A percentile compares a stretch with the other conserved stretches of the same genome.
phyloP scores from a whole-genome alignment of 2,329 filamentous ascomycete species.

The Aspergillus arachidicola region DNA sequence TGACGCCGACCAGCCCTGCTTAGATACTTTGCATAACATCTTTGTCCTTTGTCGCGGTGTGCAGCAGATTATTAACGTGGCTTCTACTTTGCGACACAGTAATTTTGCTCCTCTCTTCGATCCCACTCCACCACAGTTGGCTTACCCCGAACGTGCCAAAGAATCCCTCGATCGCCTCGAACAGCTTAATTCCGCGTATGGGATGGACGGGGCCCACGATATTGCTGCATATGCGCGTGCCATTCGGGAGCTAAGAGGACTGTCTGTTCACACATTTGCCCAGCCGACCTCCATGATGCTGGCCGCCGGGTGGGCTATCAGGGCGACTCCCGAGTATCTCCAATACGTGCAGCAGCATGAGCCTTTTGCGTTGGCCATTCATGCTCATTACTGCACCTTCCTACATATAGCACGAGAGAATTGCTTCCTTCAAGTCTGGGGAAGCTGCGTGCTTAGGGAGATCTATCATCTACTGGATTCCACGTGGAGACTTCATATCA shows the following conservation, averaged over 20 bases:
- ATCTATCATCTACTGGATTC: background rate
- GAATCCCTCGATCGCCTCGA: constrained; percentile 1
- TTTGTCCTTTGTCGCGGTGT: constrained; percentile 13
- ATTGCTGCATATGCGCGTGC: background rate
- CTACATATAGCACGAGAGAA: constrained; percentile 24
- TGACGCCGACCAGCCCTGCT: constrained; percentile 1
- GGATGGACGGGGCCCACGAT: background rate
- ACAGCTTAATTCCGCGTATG: background rate
- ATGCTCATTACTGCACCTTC: constrained; percentile 28
- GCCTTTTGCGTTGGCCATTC: constrained; percentile 24
- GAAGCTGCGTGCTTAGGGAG: constrained; percentile 14
- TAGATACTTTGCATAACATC: constrained; percentile 7
- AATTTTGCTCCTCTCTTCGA: background rate
- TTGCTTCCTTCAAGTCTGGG: constrained; percentile 24
- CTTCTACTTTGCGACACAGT: background rate
- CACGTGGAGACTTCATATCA: background rate
- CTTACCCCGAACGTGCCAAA: background rate
- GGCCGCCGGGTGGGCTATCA: constrained; percentile 25
- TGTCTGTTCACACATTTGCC: background rate
- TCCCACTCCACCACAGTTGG: background rate
- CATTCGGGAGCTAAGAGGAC: background rate
- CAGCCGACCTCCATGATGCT: constrained; percentile 3
- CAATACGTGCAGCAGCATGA: constrained; percentile 14
- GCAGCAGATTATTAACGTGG: constrained; percentile 2
- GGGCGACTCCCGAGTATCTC: constrained; percentile 16